phyloP scores from a whole-genome alignment of 192 early-diverging fungal species.

The Thamnidium elegans region DNA sequence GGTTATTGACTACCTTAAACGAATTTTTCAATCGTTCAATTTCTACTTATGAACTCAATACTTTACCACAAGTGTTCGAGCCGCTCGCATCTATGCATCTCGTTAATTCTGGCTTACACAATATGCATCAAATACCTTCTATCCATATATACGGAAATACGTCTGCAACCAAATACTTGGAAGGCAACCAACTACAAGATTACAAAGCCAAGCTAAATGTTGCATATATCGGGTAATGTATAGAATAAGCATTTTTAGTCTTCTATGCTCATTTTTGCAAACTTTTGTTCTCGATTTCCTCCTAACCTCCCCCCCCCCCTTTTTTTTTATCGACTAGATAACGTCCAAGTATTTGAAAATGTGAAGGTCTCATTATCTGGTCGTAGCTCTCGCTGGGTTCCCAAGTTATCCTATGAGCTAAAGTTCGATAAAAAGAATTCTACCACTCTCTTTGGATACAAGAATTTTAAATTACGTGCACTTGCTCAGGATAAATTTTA shows the following conservation, averaged over 20 bases:
- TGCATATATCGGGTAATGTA: constrained; percentile 14
- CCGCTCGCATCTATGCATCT: not conserved
- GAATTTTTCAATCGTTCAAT: constrained; percentile 23
- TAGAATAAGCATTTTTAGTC: not conserved
- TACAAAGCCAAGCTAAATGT: not conserved
- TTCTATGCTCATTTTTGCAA: too few relatives aligned
- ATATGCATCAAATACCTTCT: not conserved
- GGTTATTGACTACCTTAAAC: not conserved
- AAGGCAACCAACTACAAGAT: not conserved
- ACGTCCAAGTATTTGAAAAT: not conserved
- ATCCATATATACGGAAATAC: constrained; percentile 8
- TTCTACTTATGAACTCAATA: not conserved
- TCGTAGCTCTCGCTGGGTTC: constrained; percentile 19
- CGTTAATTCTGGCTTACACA: constrained; percentile 4
- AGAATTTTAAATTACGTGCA: constrained; percentile 8
- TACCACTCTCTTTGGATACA: constrained; percentile 3
- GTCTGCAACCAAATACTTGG: not conserved
- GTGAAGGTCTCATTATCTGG: constrained; percentile 1
- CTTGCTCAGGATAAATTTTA: constrained; percentile 10
- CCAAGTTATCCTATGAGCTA: constrained; percentile 12
- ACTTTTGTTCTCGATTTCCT: not conserved
- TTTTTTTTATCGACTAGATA: not conserved
- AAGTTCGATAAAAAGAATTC: constrained; percentile 2
- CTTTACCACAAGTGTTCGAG: constrained; percentile 1
- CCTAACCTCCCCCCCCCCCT: too few relatives aligned